Base-by-base conservation (phyloP, 768 basidiomycete genomes). In the Pulveroboletus sp. region DNA sequence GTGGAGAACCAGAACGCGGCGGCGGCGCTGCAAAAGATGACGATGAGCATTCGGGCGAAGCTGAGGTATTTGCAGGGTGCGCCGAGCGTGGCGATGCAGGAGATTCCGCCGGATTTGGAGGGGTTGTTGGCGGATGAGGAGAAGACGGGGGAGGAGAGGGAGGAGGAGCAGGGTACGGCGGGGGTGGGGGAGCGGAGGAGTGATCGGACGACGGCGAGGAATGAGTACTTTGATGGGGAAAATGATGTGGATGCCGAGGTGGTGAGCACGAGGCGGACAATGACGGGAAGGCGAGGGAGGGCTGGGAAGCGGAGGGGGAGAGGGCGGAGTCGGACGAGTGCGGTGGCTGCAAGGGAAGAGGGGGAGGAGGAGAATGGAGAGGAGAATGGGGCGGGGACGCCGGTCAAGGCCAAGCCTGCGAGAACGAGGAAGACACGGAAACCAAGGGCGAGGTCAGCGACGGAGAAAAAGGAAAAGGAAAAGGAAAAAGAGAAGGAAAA, bases 1-100 rank as follows among this genome's bases (percentile, higher is more conserved):
- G 90, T 97, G 51, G 90, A 95, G 57, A 97, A 99, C 67, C 84
- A 89, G 61, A 99, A 99, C 63, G 84, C 90, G 0, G 72, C 85
- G 0, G 80, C 84, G 4, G 85, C 84, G 3, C 70, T 99, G 25
- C 92, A 97, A 63, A 82, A 85, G 39, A 94, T 98, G 56, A 84
- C 88, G n/a, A 75, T 88, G 49, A 84, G 77, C 52, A 85, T 94
- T 39, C 81, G 86, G 23, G 92, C 87, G 60, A 94, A 95, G 66
- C 72, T 99, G 37, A 77, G 95, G 25, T 97, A 93, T 66, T 73
- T 98, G 13, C 87, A 94, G 52, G 94, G 94, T 27, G 97, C 95
- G 35, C 95, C 95, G n/a, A 93, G 90, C 63, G 91, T 98, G 10
- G 84, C 84, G 56, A 89, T 98, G 90, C 90, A 93, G 60, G 93